Percentiles rank a stretch among this genome's conserved stretches.
Conservation (phyloP, 192 early-diverging fungal genomes). For the Pilaira anomala region DNA sequence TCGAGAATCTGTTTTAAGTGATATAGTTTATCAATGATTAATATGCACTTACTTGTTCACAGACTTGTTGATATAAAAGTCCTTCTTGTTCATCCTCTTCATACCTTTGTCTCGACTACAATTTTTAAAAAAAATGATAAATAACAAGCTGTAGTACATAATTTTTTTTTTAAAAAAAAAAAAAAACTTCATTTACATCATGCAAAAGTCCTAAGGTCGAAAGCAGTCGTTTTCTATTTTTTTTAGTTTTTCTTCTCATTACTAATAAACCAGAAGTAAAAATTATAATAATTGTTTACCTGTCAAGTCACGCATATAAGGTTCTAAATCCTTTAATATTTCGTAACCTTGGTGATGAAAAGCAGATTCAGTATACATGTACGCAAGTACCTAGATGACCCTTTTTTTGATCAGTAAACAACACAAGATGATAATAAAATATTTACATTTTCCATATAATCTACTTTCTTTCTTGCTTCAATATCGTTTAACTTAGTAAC, state of each 20-base stretch:
- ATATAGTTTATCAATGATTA: not conserved
- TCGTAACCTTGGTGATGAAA: conserved; percentile 84
- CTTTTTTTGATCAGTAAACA: not conserved
- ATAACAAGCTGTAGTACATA: too few relatives aligned
- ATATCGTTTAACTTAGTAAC: conserved; percentile 70
- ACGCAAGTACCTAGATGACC: conserved; percentile 60
- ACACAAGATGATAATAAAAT: not conserved
- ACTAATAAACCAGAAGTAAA: too few relatives aligned
- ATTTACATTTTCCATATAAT: conserved; percentile 66
- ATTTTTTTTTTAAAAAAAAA: too few relatives aligned
- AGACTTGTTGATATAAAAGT: conserved; percentile 25
- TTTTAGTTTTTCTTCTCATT: conserved; percentile 26
- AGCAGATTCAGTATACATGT: conserved; percentile 81
- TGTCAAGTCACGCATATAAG: conserved; percentile 74
- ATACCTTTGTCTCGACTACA: conserved; percentile 33
- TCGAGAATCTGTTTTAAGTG: not conserved
- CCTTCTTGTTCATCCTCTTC: conserved; percentile 31
- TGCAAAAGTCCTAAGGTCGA: conserved; percentile 37
- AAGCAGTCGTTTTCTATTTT: conserved; percentile 26
- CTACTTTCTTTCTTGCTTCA: conserved; percentile 71
- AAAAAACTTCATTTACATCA: conserved; percentile 37
- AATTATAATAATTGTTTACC: conserved; percentile 32
- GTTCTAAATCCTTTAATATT: conserved; percentile 75
- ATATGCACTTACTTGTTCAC: conserved; percentile 26
- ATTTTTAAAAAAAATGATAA: not conserved